phyloP scores from a whole-genome alignment of 192 early-diverging fungal species.

The Coemansia aciculifera region DNA sequence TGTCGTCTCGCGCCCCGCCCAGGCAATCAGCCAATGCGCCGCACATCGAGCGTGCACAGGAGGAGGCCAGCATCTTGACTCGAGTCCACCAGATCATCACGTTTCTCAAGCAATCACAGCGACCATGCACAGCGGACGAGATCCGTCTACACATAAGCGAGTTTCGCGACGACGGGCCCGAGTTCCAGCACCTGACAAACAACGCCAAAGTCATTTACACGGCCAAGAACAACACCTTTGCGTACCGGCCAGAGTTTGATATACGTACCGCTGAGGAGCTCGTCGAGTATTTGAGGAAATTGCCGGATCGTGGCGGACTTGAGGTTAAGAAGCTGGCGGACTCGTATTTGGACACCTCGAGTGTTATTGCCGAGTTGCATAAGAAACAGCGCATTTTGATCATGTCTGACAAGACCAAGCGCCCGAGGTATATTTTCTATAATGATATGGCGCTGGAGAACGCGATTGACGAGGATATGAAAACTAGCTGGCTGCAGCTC shows the following conservation, averaged over 20 bases:
- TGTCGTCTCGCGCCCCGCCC: neutral
- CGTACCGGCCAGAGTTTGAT: conserved; percentile 75
- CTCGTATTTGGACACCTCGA: conserved; percentile 61
- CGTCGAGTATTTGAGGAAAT: conserved; percentile 59
- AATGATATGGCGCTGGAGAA: conserved; percentile 52
- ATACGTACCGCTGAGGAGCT: conserved; percentile 74
- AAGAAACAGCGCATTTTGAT: conserved; percentile 61
- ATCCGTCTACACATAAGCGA: conserved; percentile 61
- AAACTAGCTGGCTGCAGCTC: conserved; percentile 71
- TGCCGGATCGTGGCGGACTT: conserved; percentile 62
- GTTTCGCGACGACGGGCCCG: conserved; percentile 55
- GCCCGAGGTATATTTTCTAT: conserved; percentile 67
- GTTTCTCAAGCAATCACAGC: conserved; percentile 55
- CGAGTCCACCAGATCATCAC: conserved; percentile 40
- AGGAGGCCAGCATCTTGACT: conserved; percentile 26
- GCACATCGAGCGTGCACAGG: conserved; percentile 14
- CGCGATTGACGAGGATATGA: conserved; percentile 59
- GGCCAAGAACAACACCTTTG: conserved; percentile 58
- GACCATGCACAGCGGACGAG: conserved; percentile 62
- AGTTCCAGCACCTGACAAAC: conserved; percentile 59
- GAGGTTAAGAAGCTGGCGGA: conserved; percentile 76
- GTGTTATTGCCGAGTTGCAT: conserved; percentile 35
- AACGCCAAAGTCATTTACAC: conserved; percentile 71
- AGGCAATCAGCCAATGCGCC: conserved; percentile 13
- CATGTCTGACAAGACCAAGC: conserved; percentile 64